phyloP scores from a whole-genome alignment of 768 basidiomycete genomes.

The Suillus fuscotomentosus region DNA sequence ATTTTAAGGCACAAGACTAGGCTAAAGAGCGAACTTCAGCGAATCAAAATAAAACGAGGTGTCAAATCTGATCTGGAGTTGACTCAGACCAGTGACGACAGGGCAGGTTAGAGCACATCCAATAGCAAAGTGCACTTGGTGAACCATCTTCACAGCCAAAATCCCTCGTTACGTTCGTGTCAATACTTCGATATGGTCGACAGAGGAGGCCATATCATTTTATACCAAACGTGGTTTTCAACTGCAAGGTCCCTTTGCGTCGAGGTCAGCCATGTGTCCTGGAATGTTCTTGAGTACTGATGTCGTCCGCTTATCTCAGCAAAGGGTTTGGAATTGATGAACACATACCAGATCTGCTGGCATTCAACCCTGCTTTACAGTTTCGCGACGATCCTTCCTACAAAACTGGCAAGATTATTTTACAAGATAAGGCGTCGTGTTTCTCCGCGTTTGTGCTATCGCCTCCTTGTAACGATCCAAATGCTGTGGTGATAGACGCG shows the following conservation, averaged over 20 bases:
- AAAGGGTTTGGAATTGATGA: constrained; percentile 69
- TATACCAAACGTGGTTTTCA: constrained; percentile 58
- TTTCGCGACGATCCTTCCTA: constrained; percentile 77
- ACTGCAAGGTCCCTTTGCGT: constrained; percentile 49
- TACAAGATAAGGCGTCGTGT: constrained; percentile 98
- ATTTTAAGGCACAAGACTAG: constrained; percentile 87
- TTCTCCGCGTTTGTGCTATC: constrained; percentile 89
- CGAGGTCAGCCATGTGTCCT: constrained; percentile 39
- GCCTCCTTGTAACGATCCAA: constrained; percentile 51
- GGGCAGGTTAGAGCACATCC: constrained; percentile 50
- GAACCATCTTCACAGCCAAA: constrained; percentile 38
- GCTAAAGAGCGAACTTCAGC: constrained; percentile 81
- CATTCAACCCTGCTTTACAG: constrained; percentile 64
- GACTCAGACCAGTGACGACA: constrained; percentile 55
- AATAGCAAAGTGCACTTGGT: neutral
- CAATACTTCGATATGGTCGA: constrained; percentile 69
- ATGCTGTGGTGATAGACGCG: constrained; percentile 78
- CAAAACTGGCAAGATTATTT: constrained; percentile 75
- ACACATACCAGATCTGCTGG: constrained; percentile 80
- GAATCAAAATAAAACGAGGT: constrained; percentile 75
- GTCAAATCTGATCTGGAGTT: constrained; percentile 64
- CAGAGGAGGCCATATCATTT: constrained; percentile 58
- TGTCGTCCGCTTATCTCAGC: constrained; percentile 31
- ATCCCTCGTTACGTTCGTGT: constrained; percentile 88
- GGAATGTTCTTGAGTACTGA: neutral